These are phyloP conservation scores for Leishmania major DNA, from an alignment of 208 protist genomes.

Conservation along the genomic window DNA sequence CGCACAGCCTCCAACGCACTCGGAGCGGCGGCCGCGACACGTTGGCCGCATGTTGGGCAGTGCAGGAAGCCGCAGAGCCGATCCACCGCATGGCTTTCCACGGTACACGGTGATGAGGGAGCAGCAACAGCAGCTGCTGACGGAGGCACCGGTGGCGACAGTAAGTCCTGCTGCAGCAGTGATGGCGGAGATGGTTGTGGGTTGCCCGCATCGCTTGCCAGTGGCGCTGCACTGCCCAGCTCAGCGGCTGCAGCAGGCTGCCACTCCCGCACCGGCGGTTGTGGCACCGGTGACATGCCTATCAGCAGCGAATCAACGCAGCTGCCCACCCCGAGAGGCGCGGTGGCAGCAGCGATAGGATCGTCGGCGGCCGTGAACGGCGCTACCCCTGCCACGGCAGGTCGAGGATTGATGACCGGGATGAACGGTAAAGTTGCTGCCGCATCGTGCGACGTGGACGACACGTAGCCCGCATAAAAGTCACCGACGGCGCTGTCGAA, in stretches of 20 bases:
- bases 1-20: not conserved
- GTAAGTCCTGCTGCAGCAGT: not conserved
- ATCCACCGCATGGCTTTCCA: constrained; percentile 13
- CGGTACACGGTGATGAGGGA: not conserved
- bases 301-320: not conserved
- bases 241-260: not conserved
- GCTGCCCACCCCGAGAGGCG: not conserved
- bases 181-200: not conserved
- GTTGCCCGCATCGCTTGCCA: not conserved
- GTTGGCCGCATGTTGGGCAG: constrained; percentile 26
- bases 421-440: not conserved
- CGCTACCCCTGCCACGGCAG: not conserved
- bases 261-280: not conserved
- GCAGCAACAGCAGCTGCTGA: not conserved
- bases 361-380: not conserved
- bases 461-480: constrained; percentile 9
- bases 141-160: not conserved
- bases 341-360: not conserved
- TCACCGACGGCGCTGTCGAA: constrained; percentile 5
- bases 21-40: not conserved
- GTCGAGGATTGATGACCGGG: not conserved
- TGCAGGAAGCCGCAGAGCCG: constrained; percentile 21
- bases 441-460: not conserved
- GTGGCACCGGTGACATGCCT: not conserved
- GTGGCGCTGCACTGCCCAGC: not conserved